Evolutionary conservation across 1,139 yeast genomes (phyloP).

Genomic region (Protomyces pachydermus): DNA sequence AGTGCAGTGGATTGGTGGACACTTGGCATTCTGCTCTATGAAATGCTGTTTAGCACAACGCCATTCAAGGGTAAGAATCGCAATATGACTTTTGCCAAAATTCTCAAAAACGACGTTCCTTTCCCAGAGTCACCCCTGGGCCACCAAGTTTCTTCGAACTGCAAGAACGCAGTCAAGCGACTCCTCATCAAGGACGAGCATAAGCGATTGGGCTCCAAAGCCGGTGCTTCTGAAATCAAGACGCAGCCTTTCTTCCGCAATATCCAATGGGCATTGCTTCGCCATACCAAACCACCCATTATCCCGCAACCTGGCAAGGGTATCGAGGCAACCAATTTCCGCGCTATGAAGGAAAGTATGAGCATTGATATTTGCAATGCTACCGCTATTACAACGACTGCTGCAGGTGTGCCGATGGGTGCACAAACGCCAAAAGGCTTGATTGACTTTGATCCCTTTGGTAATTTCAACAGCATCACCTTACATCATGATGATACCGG

Average conservation of each 20-base stretch:
- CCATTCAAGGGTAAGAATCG: conserved; percentile 91
- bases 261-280: conserved; percentile 88
- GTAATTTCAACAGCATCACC: conserved; percentile 81
- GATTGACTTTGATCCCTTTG: conserved; percentile 65
- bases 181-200: conserved; percentile 80
- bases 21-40: conserved; percentile 80
- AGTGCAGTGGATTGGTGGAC: conserved; percentile 99
- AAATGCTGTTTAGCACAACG: conserved; percentile 91
- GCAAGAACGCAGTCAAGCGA: conserved; percentile 75
- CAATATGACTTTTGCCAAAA: conserved; percentile 81
- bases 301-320: conserved; percentile 72
- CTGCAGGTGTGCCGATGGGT: conserved; percentile 42
- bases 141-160: conserved; percentile 60
- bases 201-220: conserved; percentile 79
- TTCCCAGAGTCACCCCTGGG: conserved; percentile 49
- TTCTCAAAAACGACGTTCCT: conserved; percentile 73
- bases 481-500: conserved; percentile 54
- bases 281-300: conserved; percentile 93
- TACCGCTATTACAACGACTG: conserved; percentile 31
- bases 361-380: conserved; percentile 39
- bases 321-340: conserved; percentile 40
- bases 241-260: conserved; percentile 83
- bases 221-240: conserved; percentile 92
- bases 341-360: conserved; percentile 37
- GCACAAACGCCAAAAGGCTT: conserved; percentile 35